phyloP scores from a whole-genome alignment of 306 rosid species.

The Canavalia gladiata region DNA sequence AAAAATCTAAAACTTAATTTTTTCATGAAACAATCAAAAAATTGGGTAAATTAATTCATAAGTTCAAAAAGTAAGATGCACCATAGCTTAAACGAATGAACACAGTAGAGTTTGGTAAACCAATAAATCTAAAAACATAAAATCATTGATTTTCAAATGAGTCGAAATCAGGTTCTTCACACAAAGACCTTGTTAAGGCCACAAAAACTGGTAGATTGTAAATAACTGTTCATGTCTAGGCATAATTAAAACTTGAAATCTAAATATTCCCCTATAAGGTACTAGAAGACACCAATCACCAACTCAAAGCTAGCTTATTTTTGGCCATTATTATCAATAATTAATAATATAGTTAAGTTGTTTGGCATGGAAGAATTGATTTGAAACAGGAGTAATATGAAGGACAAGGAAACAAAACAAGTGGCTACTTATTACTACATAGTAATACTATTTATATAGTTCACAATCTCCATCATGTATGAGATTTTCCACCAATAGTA shows the following conservation, averaged over 20 bases:
- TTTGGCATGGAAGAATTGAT: background rate
- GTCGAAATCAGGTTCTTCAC: slow-evolving; percentile 73
- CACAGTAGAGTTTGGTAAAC: slow-evolving; percentile 90
- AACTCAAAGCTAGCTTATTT: background rate
- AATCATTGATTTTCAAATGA: slow-evolving; percentile 93
- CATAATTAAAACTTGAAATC: slow-evolving; percentile 18
- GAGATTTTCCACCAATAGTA: slow-evolving; percentile 12
- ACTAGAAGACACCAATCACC: slow-evolving; percentile 13
- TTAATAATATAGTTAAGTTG: slow-evolving; percentile 6
- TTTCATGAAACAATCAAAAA: slow-evolving; percentile 9
- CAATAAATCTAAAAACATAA: slow-evolving; percentile 88
- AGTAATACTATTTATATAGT: background rate
- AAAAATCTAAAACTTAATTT: slow-evolving; percentile 29
- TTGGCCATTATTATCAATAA: background rate
- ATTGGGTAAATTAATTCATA: background rate
- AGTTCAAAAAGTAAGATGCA: slow-evolving; percentile 28
- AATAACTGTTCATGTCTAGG: slow-evolving; percentile 50
- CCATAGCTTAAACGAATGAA: slow-evolving; percentile 80
- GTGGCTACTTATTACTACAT: slow-evolving; percentile 14
- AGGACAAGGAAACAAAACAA: slow-evolving; percentile 34
- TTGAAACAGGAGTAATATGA: slow-evolving; percentile 11
- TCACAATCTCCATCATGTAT: slow-evolving; percentile 26
- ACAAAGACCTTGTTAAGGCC: slow-evolving; percentile 62
- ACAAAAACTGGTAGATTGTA: slow-evolving; percentile 83
- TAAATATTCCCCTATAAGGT: background rate